Base-by-base conservation (phyloP, 2,329 filamentous ascomycete genomes). In the Cercospora nicotianae region DNA sequence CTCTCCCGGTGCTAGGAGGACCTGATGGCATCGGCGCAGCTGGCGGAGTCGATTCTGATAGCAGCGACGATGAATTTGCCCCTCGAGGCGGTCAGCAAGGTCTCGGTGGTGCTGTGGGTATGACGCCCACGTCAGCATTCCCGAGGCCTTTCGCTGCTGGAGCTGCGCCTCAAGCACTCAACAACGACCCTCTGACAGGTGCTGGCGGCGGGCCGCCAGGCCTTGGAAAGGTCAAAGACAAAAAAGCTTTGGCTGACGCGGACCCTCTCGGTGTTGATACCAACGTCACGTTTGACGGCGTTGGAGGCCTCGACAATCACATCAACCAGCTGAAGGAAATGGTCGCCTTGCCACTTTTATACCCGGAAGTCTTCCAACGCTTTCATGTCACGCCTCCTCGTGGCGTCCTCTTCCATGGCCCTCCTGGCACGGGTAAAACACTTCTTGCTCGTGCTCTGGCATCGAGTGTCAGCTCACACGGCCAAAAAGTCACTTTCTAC, bases 301-400 rank as follows among this genome's bases (percentile, higher is more conserved):
- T 99, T 65, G 95, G 95, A 76, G 95, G 95, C 48, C 82, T 99
- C 55, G 90, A 96, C 77, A 90, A 92, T 39, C 94, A 98, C 77
- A 97, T 99, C 77, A 93, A 97, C 77, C 93, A 97, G 79, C 85
- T 99, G 70, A 98, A 99, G 80, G 95, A 99, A 81, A 99, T 99
- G 95, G 94, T 99, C 18, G 91, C 94, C 72, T 86, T 99, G 69
- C 95, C 95, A 2, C 83, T 99, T 20, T 86, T 98, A 5, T 99
- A 99, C 76, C 95, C 95, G 0, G 95, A 99, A 79, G 89, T 98
- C 51, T 99, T 98, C 79, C 86, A 90, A 71, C 90, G 89, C 70
- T 96, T 98, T 79, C 90, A 96, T 72, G 93, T 98, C 68, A 97
- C 94, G 1, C 95, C 95, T 10, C 95, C 95, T 12, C 89, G 96